Evolutionary conservation across 139 green algal genomes (phyloP).

Genomic region (Zygnema cylindricum): DNA sequence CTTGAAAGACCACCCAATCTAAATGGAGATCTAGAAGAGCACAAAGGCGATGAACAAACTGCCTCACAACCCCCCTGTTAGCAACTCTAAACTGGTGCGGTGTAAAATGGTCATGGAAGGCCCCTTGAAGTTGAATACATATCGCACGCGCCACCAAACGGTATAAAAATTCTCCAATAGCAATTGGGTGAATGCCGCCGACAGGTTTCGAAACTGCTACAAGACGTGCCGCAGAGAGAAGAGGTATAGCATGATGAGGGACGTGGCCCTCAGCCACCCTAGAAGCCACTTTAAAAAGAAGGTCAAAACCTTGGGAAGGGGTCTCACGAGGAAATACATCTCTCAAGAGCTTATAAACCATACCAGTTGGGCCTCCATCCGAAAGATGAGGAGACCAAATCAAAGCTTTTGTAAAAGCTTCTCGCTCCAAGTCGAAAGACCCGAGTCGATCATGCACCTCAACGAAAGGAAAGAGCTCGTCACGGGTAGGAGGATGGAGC

Average conservation of each 20-base stretch:
- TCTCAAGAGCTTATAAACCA: neutral
- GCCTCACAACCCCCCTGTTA: neutral
- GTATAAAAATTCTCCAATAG: slow-evolving; percentile 22
- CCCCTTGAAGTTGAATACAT: neutral
- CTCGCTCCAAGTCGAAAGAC: neutral
- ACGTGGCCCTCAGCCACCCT: neutral
- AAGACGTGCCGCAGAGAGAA: neutral
- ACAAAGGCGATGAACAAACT: neutral
- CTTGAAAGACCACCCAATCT: too few relatives aligned
- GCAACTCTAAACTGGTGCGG: slow-evolving; percentile 22
- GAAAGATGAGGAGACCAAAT: neutral
- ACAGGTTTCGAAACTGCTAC: neutral
- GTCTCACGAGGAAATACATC: neutral
- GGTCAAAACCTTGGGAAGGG: neutral
- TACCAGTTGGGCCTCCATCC: neutral
- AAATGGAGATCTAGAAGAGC: neutral
- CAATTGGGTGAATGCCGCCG: slow-evolving; percentile 4
- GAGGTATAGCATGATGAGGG: neutral
- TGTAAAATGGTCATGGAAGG: slow-evolving; percentile 6
- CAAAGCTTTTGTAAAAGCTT: neutral
- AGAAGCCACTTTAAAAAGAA: neutral
- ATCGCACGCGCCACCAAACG: neutral
- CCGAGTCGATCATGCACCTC: neutral
- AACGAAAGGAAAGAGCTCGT: neutral
- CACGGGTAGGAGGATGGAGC: neutral